A percentile compares a stretch with the other conserved stretches of the same genome.
Conservation (phyloP, 257 asterid genomes). For the Avicennia marina region DNA sequence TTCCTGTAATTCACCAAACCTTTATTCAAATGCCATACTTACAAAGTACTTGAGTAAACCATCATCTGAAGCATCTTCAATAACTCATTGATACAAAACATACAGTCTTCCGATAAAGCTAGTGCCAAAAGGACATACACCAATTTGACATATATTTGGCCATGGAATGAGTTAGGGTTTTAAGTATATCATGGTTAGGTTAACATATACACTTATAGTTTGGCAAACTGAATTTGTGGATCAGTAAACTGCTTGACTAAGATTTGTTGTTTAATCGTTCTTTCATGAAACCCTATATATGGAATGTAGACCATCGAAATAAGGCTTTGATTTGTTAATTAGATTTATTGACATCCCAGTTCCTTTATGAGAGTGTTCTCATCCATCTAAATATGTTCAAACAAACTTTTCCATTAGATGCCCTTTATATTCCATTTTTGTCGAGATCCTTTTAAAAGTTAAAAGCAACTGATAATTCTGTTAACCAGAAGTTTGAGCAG, state of each 20-base stretch:
- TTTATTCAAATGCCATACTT: neutral
- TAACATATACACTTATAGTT: neutral
- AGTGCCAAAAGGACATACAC: too few species aligned
- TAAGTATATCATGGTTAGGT: neutral
- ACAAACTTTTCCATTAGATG: too few species aligned
- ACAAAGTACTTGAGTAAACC: neutral
- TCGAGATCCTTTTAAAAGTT: neutral
- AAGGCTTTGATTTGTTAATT: neutral
- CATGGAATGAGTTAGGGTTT: too few species aligned
- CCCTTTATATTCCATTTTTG: too few species aligned
- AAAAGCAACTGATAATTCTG: neutral
- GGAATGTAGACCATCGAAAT: neutral
- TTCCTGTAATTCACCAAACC: neutral
- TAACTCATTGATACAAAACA: neutral
- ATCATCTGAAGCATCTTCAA: slow-evolving; percentile 5
- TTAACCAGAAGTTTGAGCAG: neutral
- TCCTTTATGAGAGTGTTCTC: too few species aligned
- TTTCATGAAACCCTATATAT: neutral
- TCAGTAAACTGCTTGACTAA: neutral
- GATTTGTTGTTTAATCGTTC: neutral
- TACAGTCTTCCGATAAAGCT: neutral
- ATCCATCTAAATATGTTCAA: too few species aligned
- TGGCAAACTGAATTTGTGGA: neutral
- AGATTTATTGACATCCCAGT: too few species aligned
- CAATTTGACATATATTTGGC: too few species aligned